Percentiles rank a stretch among this genome's conserved stretches.
These are phyloP conservation scores for Aspergillus piperis DNA, from an alignment of 2,329 filamentous ascomycete genomes.

Conservation along the genomic window DNA sequence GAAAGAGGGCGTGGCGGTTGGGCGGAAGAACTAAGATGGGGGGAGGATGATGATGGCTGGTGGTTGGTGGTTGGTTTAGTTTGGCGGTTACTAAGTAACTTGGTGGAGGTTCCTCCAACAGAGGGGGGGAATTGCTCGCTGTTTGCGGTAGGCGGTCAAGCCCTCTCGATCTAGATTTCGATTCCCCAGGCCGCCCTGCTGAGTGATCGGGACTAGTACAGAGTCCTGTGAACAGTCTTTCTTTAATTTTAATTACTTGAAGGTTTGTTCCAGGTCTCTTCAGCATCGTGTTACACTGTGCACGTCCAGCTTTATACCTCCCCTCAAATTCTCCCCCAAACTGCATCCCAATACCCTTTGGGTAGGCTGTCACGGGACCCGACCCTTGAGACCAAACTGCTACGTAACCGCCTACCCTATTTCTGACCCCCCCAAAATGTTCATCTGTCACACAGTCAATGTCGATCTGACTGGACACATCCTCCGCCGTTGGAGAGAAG, in stretches of 20 bases:
- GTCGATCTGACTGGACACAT: neutral
- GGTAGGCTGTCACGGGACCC: conserved; percentile 3
- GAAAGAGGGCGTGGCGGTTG: conserved; percentile 24
- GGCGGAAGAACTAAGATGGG: conserved; percentile 18
- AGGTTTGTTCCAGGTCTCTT: neutral
- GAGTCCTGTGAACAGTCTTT: neutral
- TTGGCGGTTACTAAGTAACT: neutral
- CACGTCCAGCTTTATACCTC: neutral
- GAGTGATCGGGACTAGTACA: neutral
- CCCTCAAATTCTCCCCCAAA: neutral
- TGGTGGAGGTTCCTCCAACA: neutral
- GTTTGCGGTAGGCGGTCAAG: conserved; percentile 27
- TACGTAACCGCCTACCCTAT: neutral
- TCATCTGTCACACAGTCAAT: neutral
- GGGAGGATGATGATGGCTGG: neutral
- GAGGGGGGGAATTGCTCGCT: conserved; percentile 16
- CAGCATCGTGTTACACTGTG: neutral
- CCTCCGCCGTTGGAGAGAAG: neutral
- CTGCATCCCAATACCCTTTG: neutral
- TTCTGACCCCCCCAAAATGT: neutral
- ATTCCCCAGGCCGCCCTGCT: neutral
- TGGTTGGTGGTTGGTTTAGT: neutral
- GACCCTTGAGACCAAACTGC: neutral
- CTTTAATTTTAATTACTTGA: neutral
- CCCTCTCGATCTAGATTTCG: neutral